Base-by-base conservation (phyloP, 2,329 filamentous ascomycete species). In the Paraconiothyrium sp. region DNA sequence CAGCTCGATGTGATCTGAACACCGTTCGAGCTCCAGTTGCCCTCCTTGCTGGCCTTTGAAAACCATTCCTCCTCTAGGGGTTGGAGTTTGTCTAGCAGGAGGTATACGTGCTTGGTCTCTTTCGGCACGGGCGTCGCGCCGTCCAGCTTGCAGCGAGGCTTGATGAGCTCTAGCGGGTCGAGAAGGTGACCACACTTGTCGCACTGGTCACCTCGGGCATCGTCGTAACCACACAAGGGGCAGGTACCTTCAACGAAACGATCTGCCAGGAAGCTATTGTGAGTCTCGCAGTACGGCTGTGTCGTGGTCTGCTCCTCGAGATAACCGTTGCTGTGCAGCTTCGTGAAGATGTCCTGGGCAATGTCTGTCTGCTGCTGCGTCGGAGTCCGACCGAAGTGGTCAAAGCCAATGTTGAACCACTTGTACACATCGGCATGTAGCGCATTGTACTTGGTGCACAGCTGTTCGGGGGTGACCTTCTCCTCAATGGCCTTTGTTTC, bases 401-500 rank as follows among this genome's bases (percentile, higher is more conserved):
- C 94, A 76, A 98, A 98, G 61, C 87, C 89, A 74, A 98, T 94
- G 75, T 93, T 89, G 82, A 99, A 99, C 93, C 94, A 97, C 78
- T 96, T 88, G 80, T 98, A 98, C 68, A 97, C 91, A 52, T 91
- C 92, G 72, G 93, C 89, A 81, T 97, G 94, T 61, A 97, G 89
- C 72, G 88, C 89, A 82, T 96, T 92, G 84, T 96, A 97, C 83
- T 97, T 96, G 80, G 92, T 88, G 83, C 94, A 97, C 13, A 98
- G 88, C 75, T 94, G 87, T 72, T 91, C 86, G 24, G 94, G 93
- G 13, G 90, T 93, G 66, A 93, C 84, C 14, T 90, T 90, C 77
- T 95, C 93, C 78, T 97, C 93, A 44, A 97, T 88, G 4, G 94
- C 94, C 83, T 97, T 97, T 30, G 94, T 97, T 81, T 97, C 94